These are phyloP conservation scores for Russula dissimulans DNA, from an alignment of 768 basidiomycete species.

Conservation along the genomic window DNA sequence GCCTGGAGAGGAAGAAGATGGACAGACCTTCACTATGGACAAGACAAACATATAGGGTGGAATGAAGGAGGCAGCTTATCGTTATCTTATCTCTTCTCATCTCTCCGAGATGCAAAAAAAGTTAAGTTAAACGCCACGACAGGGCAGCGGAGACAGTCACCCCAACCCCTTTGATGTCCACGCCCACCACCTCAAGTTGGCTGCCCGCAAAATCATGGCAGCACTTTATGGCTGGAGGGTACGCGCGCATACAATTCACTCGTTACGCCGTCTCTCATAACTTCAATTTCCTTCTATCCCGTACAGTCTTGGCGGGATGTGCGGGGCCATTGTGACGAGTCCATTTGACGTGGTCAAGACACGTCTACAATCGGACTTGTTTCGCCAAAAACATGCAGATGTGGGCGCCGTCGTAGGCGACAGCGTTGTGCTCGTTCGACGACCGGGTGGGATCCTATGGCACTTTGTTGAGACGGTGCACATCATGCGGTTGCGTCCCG, in stretches of 20 bases:
- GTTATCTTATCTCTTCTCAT: too few relatives aligned
- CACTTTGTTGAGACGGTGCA: constrained; percentile 93
- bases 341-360: constrained; percentile 99
- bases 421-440: constrained; percentile 27
- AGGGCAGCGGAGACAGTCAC: constrained; percentile 10
- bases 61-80: too few relatives aligned
- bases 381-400: constrained; percentile 38
- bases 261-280: not conserved
- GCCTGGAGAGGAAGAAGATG: not conserved
- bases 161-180: constrained; percentile 25
- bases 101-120: too few relatives aligned
- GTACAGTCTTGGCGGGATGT: constrained; percentile 87
- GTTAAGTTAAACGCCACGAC: too few relatives aligned
- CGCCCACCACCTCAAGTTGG: constrained; percentile 21
- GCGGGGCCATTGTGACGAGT: constrained; percentile 91
- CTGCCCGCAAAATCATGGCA: constrained; percentile 73
- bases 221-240: constrained; percentile 86
- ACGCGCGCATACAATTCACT: constrained; percentile 25
- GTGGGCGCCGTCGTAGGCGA: constrained; percentile 24
- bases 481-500: constrained; percentile 61
- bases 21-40: constrained; percentile 28
- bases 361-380: constrained; percentile 86
- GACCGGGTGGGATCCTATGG: constrained; percentile 57
- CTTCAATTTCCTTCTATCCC: not conserved
- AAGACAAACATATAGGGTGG: constrained; percentile 29